Conservation (phyloP, 73 alveolate species). For the Diophrys appendiculata region DNA sequence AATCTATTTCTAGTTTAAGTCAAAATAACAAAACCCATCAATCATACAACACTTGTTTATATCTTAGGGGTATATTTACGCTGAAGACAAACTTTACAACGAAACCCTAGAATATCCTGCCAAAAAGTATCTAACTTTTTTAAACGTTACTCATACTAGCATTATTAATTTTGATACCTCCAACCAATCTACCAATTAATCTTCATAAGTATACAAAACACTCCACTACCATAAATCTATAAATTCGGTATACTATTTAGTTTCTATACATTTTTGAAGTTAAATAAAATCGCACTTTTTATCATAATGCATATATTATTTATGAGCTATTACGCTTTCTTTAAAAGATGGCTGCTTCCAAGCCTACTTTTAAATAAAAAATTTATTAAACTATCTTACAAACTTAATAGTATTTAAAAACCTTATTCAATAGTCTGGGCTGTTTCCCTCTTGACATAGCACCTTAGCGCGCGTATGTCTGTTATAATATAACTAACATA, state of each 20-base stretch:
- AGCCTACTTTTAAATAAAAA: conserved; percentile 25
- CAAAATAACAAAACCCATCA: conserved; percentile 11
- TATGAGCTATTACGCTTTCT: conserved; percentile 62
- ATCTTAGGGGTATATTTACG: conserved; percentile 29
- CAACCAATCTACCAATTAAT: conserved; percentile 3
- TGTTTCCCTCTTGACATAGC: conserved; percentile 55
- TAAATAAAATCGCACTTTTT: background rate
- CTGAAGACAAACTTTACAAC: background rate
- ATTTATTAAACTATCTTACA: background rate
- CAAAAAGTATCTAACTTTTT: conserved; percentile 6
- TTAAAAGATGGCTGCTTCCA: conserved; percentile 61
- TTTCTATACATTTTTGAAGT: background rate
- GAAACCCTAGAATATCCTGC: conserved; percentile 38
- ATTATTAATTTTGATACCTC: conserved; percentile 16
- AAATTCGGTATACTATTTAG: conserved; percentile 29
- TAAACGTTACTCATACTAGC: conserved; percentile 50
- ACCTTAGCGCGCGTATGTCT: conserved; percentile 46
- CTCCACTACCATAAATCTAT: conserved; percentile 41
- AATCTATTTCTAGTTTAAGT: conserved; percentile 35
- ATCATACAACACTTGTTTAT: background rate
- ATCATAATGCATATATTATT: background rate
- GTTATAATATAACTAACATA: background rate
- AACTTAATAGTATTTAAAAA: conserved; percentile 2
- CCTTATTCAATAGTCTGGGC: conserved; percentile 59
- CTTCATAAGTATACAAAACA: conserved; percentile 17